phyloP scores from a whole-genome alignment of 345 rosid genomes.

The Arabidopsis suecica region DNA sequence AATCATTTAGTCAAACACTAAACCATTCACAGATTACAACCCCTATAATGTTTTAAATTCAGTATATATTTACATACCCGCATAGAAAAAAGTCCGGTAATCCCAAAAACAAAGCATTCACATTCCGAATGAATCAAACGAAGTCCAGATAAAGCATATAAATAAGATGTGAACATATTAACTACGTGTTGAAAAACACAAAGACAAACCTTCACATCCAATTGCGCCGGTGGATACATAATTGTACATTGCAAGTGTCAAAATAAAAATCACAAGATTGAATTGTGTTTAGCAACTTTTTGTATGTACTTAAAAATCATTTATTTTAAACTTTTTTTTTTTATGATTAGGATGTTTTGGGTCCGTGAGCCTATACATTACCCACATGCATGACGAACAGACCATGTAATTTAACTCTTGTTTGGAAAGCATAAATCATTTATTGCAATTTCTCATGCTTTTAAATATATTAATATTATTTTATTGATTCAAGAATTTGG shows the following conservation, averaged over 20 bases:
- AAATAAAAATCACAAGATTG: neutral
- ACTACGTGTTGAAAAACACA: neutral
- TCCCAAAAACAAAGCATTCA: neutral
- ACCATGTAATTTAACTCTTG: too few relatives aligned
- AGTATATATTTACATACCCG: neutral
- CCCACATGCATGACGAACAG: too few relatives aligned
- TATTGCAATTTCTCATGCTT: neutral
- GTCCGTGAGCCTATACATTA: too few relatives aligned
- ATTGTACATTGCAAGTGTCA: conserved; percentile 10
- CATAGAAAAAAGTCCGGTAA: neutral
- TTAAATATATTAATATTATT: neutral
- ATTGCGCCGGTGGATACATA: conserved; percentile 2
- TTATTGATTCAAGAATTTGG: neutral
- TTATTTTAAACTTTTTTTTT: neutral
- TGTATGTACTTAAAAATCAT: neutral
- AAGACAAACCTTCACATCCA: conserved; percentile 4
- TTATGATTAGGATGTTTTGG: too few relatives aligned
- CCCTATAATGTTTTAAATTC: conserved; percentile 1
- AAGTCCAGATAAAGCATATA: neutral
- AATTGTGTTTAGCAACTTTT: conserved; percentile 11
- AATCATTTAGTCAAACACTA: conserved; percentile 4
- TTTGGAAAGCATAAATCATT: neutral
- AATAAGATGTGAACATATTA: neutral
- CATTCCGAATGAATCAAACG: neutral
- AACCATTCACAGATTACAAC: neutral